Base-by-base conservation (phyloP, 1,139 yeast species). In the Kluyveromyces marxianus region DNA sequence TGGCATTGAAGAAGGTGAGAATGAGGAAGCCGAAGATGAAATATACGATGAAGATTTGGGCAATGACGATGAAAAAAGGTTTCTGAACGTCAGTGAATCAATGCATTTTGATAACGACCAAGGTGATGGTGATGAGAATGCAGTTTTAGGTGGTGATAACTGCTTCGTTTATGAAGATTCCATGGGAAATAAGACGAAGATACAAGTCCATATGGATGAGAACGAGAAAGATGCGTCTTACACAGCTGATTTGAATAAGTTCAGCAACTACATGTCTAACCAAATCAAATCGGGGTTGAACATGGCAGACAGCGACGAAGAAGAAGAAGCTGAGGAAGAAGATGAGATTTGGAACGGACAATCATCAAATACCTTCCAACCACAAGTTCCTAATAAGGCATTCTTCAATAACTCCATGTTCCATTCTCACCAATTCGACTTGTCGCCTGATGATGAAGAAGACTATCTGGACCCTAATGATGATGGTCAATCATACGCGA, bases 251-350 rank as follows among this genome's bases (percentile, higher is more conserved):
- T 46, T 47, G 29, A 50, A 48, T 24, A 75, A 73, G 54, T 87
- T 87, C 60, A 80, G 90, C 24, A 78, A 83, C 49, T 88, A 87
- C 63, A 84, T 88, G 83, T 80, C 95, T 3, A 89, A 83, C 61
- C 92, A 88, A 61, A 74, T 87, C 60, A 75, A 82, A 8, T 76
- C 71, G 52, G 75, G 80, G 41, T 77, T 81, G 2, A 77, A 79
- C 42, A 78, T 77, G 49, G 73, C 69, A 50, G 77, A 70, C 43
- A 74, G 71, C 45, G 80, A 77, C 32, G 57, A 51, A 10, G 48
- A 49, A n/a, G 56, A 59, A 54, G 54, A 33, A 45, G 57, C 47
- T 26, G 44, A 42, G 10, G 56, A 47, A 34, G 44, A 45, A n/a
- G 49, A 48, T 21, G 55, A 50, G 10, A 39, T 47, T 7, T 51